A percentile compares a stretch with the other conserved stretches of the same genome.
Conservation (phyloP, 1,139 yeast genomes). For the Sporopachydermia cereana region DNA sequence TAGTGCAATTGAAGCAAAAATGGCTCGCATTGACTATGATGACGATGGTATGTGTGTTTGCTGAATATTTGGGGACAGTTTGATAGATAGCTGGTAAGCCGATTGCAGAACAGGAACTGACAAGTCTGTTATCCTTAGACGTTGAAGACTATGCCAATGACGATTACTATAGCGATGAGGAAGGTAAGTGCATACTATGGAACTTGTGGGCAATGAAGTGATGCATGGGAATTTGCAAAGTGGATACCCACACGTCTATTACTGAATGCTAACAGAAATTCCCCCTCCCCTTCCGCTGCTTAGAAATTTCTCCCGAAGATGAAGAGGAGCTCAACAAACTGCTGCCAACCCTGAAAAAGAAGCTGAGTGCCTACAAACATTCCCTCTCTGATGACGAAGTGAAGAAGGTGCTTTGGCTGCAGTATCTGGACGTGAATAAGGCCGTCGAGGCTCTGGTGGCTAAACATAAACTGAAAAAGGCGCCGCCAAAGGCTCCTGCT, state of each 20-base stretch:
- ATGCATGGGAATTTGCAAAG: no score
- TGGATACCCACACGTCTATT: no score
- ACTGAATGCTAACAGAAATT: no score
- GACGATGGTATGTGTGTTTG: slow-evolving; percentile 15
- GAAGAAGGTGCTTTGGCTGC: slow-evolving; percentile 49
- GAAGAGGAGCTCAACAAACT: slow-evolving; percentile 33
- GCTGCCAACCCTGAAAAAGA: slow-evolving; percentile 31
- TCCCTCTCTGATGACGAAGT: slow-evolving; percentile 38
- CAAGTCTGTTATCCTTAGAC: slow-evolving; percentile 13
- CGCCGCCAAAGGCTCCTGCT: no score
- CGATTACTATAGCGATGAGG: slow-evolving; percentile 17
- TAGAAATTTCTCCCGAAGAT: slow-evolving; percentile 36
- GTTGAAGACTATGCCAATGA: slow-evolving; percentile 19
- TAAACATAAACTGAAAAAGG: slow-evolving; percentile 23
- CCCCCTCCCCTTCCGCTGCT: neutral
- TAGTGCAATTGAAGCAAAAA: no score
- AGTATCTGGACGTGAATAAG: slow-evolving; percentile 46
- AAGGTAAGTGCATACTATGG: slow-evolving; percentile 19
- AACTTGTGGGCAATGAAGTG: no score
- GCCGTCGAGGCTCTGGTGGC: slow-evolving; percentile 41
- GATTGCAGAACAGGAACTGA: neutral
- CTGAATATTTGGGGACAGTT: no score
- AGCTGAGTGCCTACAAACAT: slow-evolving; percentile 25
- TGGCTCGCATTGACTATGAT: slow-evolving; percentile 9
- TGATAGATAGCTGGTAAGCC: no score